A percentile compares a stretch with the other conserved stretches of the same genome.
These are phyloP conservation scores for Microthlaspi erraticum DNA, from an alignment of 345 rosid species.

Conservation along the genomic window DNA sequence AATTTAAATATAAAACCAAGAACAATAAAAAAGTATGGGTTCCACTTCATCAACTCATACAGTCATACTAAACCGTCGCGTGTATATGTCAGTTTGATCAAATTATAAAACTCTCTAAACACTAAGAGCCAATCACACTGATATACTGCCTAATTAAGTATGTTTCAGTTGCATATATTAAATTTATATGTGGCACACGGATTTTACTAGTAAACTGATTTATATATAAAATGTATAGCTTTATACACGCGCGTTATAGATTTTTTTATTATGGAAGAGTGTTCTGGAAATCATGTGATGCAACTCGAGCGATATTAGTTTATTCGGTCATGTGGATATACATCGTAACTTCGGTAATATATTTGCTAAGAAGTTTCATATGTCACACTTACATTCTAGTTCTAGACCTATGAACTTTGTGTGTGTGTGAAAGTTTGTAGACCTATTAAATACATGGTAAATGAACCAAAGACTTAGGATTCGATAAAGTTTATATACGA, in stretches of 20 bases:
- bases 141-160: slow-evolving; percentile 16
- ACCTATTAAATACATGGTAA: slow-evolving; percentile 29
- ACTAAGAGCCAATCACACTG: slow-evolving; percentile 4
- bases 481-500: slow-evolving; percentile 30
- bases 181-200: slow-evolving; percentile 9
- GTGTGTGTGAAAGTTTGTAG: not conserved
- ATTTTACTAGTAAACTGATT: slow-evolving; percentile 9
- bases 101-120: slow-evolving; percentile 14
- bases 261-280: not conserved
- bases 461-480: slow-evolving; percentile 37
- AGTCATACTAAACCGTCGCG: slow-evolving; percentile 24
- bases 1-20: slow-evolving; percentile 31
- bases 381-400: slow-evolving; percentile 16
- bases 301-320: slow-evolving; percentile 9
- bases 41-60: slow-evolving; percentile 35
- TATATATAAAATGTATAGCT: not conserved
- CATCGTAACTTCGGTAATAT: slow-evolving; percentile 5
- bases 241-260: not conserved
- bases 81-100: slow-evolving; percentile 16
- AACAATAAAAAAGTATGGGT: slow-evolving; percentile 12
- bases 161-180: slow-evolving; percentile 6
- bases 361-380: slow-evolving; percentile 35
- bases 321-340: slow-evolving; percentile 18
- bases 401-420: not conserved
- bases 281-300: slow-evolving; percentile 25